A percentile compares a stretch with the other conserved stretches of the same genome.
These are phyloP conservation scores for Tulasnella calospora DNA, from an alignment of 768 basidiomycete genomes.

Conservation along the genomic window DNA sequence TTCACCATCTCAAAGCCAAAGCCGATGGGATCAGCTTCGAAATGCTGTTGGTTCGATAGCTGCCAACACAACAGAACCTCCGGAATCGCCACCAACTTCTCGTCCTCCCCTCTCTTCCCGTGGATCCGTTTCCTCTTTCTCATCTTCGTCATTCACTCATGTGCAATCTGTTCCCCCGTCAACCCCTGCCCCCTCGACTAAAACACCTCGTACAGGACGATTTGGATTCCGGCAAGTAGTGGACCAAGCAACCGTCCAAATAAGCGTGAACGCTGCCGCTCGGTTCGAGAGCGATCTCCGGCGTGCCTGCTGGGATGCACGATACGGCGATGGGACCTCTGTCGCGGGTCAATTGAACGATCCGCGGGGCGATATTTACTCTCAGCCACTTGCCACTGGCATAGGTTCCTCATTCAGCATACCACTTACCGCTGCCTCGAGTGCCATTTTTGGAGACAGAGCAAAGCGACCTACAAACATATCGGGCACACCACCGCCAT, in stretches of 20 bases:
- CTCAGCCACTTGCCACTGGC: background rate
- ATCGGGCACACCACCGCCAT: background rate
- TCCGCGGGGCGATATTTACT: slow-evolving; percentile 26
- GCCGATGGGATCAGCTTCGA: slow-evolving; percentile 12
- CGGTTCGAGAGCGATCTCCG: slow-evolving; percentile 55
- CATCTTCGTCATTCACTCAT: background rate
- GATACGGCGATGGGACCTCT: slow-evolving; percentile 39
- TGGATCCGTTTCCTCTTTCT: slow-evolving; percentile 6
- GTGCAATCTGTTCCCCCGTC: background rate
- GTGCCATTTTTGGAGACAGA: slow-evolving; percentile 30
- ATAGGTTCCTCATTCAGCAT: slow-evolving; percentile 5
- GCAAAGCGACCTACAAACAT: slow-evolving; percentile 32
- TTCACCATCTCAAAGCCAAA: background rate
- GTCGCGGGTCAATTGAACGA: slow-evolving; percentile 35
- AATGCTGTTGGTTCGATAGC: slow-evolving; percentile 11
- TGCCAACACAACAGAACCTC: background rate
- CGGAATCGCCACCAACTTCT: background rate
- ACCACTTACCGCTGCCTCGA: slow-evolving; percentile 16
- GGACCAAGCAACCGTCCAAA: slow-evolving; percentile 52
- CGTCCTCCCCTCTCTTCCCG: slow-evolving; percentile 4
- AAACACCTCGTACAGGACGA: slow-evolving; percentile 34
- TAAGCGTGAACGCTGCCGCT: slow-evolving; percentile 46
- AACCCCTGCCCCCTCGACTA: background rate
- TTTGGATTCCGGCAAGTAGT: slow-evolving; percentile 62
- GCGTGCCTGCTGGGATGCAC: slow-evolving; percentile 50